Percentiles rank a stretch among this genome's conserved stretches.
Conservation (phyloP, 495 filamentous ascomycete species). For the Lentithecium fluviatile region DNA sequence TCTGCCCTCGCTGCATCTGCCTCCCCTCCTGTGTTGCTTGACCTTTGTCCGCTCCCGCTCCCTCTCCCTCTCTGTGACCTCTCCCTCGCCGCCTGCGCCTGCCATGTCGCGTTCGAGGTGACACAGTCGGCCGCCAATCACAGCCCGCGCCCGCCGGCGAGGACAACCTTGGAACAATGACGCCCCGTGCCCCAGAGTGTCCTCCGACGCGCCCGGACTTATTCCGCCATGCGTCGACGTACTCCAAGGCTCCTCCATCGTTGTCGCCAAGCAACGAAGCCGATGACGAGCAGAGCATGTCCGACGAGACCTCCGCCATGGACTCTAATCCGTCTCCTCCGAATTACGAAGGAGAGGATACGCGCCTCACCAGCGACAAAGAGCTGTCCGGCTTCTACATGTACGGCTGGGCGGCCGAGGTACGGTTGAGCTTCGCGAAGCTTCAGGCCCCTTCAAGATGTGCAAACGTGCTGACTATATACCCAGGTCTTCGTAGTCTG, state of each 20-base stretch:
- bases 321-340: slow-evolving; percentile 37
- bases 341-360: slow-evolving; percentile 79
- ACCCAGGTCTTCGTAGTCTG: slow-evolving; percentile 82
- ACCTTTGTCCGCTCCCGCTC: not conserved
- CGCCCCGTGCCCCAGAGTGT: slow-evolving; percentile 13
- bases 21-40: not conserved
- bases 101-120: slow-evolving; percentile 24
- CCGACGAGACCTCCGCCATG: slow-evolving; percentile 34
- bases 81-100: not conserved
- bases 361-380: slow-evolving; percentile 76
- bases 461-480: not conserved
- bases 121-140: slow-evolving; percentile 23
- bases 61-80: not conserved
- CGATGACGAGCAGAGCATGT: slow-evolving; percentile 43
- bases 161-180: slow-evolving; percentile 21
- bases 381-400: slow-evolving; percentile 94
- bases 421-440: slow-evolving; percentile 9
- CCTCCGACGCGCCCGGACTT: slow-evolving; percentile 17
- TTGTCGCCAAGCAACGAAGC: slow-evolving; percentile 43
- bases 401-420: slow-evolving; percentile 94
- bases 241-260: slow-evolving; percentile 34
- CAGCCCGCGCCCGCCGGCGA: not conserved
- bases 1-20: not conserved
- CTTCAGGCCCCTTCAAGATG: not conserved
- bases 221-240: slow-evolving; percentile 25